Conservation (phyloP, 805 yeast genomes). For the Gaillardinia entomophila region DNA sequence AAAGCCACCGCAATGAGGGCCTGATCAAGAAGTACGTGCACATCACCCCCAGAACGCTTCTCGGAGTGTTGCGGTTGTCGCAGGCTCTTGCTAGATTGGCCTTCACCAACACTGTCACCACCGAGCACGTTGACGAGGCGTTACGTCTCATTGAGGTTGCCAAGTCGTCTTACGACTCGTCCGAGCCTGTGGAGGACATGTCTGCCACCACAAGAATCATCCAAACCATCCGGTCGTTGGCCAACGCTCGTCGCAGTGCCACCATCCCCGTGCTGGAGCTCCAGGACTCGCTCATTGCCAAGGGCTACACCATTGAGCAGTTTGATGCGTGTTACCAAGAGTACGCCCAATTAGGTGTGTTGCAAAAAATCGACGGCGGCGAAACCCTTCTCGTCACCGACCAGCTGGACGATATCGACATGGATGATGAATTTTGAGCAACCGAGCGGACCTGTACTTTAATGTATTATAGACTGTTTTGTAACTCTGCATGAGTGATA, state of each 20-base stretch:
- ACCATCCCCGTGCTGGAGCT: conserved; percentile 40
- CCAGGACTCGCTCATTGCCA: conserved; percentile 61
- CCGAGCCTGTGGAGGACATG: conserved; percentile 38
- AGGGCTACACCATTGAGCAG: conserved; percentile 80
- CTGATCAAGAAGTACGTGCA: conserved; percentile 79
- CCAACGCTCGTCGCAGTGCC: conserved; percentile 29
- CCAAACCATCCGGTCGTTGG: conserved; percentile 60
- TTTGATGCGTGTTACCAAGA: conserved; percentile 70
- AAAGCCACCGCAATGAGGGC: conserved; percentile 73
- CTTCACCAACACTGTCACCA: conserved; percentile 63
- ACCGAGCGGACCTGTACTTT: conserved; percentile 1
- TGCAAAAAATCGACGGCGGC: conserved; percentile 72
- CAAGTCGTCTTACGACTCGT: conserved; percentile 69
- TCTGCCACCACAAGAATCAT: conserved; percentile 65
- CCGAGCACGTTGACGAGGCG: conserved; percentile 93
- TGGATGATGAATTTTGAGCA: too few species aligned
- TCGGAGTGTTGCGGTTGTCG: conserved; percentile 86
- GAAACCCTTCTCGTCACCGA: conserved; percentile 55
- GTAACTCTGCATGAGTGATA: too few species aligned
- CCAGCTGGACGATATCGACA: conserved; percentile 33
- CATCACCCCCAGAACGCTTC: conserved; percentile 90
- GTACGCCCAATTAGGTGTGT: conserved; percentile 65
- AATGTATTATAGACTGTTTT: too few species aligned
- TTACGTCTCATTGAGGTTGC: conserved; percentile 80
- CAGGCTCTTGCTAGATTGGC: conserved; percentile 92